phyloP scores from a whole-genome alignment of 2,329 filamentous ascomycete species.

The Colletotrichum higginsianum region DNA sequence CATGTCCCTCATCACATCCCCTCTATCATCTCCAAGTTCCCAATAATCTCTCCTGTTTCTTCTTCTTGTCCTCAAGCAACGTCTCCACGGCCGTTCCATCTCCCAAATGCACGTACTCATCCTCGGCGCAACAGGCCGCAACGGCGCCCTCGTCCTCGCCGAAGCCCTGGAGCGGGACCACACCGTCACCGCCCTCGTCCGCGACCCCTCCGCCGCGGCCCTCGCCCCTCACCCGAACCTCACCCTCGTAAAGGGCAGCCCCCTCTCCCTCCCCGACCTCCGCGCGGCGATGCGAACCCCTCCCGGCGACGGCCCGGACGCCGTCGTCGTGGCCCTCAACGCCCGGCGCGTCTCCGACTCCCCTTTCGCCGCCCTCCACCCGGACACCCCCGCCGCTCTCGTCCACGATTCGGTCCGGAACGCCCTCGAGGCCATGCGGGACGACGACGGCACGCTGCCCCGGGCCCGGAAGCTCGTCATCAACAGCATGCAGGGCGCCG shows the following conservation, averaged over 20 bases:
- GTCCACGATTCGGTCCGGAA: conserved; percentile 61
- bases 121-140: conserved; percentile 63
- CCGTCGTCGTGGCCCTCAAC: conserved; percentile 65
- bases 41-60: background rate
- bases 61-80: background rate
- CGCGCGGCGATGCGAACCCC: conserved; percentile 51
- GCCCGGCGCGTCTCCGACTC: conserved; percentile 61
- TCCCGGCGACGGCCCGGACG: conserved; percentile 45
- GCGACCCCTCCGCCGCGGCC: conserved; percentile 50
- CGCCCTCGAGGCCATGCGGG: conserved; percentile 55
- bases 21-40: no score
- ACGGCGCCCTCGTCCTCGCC: conserved; percentile 59
- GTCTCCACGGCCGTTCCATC: background rate
- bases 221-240: conserved; percentile 49
- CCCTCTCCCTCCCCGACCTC: conserved; percentile 55
- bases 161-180: conserved; percentile 57
- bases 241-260: conserved; percentile 56
- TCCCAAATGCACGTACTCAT: conserved; percentile 61
- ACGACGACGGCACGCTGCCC: conserved; percentile 46
- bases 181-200: conserved; percentile 62
- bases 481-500: conserved; percentile 66
- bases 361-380: conserved; percentile 59
- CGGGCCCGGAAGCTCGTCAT: conserved; percentile 59
- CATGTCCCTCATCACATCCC: background rate
- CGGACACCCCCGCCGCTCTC: conserved; percentile 58